Conservation (phyloP, 768 basidiomycete genomes). For the Panaeolus papilionaceus region DNA sequence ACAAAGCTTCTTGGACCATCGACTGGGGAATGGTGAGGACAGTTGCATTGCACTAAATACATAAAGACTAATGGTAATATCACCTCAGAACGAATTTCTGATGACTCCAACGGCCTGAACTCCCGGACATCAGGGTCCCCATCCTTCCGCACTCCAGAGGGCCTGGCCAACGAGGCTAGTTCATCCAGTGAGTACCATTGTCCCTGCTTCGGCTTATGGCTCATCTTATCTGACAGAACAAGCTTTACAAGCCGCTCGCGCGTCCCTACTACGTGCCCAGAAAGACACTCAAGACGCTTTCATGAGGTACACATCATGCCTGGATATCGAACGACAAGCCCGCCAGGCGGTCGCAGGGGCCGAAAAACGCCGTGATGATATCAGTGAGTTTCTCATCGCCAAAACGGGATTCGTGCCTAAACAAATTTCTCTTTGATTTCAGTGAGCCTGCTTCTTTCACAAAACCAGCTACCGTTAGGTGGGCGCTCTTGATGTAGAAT, state of each 20-base stretch:
- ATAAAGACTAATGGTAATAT: background rate
- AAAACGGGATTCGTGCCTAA: slow-evolving; percentile 24
- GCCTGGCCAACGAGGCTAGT: slow-evolving; percentile 62
- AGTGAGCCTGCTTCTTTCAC: slow-evolving; percentile 55
- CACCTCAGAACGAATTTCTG: slow-evolving; percentile 34
- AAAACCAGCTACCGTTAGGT: slow-evolving; percentile 49
- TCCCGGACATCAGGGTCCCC: slow-evolving; percentile 55
- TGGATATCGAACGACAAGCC: slow-evolving; percentile 72
- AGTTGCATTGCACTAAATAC: slow-evolving; percentile 18
- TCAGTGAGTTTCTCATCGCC: slow-evolving; percentile 44
- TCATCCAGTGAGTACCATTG: slow-evolving; percentile 57
- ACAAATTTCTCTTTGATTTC: slow-evolving; percentile 18
- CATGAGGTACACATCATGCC: slow-evolving; percentile 68
- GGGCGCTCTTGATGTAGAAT: slow-evolving; percentile 17
- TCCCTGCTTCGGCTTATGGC: slow-evolving; percentile 21
- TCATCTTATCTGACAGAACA: slow-evolving; percentile 48
- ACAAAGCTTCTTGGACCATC: slow-evolving; percentile 45
- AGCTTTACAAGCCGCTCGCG: slow-evolving; percentile 66
- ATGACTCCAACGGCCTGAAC: slow-evolving; percentile 28
- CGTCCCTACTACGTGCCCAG: slow-evolving; percentile 65
- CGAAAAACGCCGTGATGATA: slow-evolving; percentile 75
- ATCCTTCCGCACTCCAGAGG: slow-evolving; percentile 54
- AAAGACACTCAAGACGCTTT: slow-evolving; percentile 78
- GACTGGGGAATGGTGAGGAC: slow-evolving; percentile 38
- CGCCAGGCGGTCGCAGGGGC: slow-evolving; percentile 66